Conservation (phyloP, 2,329 filamentous ascomycete species). For the Hirsutella thompsonii region DNA sequence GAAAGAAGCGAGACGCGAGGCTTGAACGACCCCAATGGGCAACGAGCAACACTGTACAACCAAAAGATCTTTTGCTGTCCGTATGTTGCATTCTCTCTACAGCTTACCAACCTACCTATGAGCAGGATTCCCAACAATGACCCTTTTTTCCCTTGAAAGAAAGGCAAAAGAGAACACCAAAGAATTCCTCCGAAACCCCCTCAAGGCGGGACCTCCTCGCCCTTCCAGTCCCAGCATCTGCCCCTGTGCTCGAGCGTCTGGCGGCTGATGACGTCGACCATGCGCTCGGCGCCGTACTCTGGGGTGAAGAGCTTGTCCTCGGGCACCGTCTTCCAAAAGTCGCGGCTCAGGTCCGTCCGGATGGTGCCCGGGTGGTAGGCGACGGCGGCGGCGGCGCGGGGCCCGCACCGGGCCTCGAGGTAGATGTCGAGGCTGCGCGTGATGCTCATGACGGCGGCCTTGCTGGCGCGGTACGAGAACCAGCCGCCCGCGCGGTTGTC, state of each 20-base stretch:
- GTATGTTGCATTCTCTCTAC: no score
- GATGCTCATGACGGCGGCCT: constrained; percentile 60
- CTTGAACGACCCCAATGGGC: no score
- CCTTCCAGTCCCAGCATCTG: constrained; percentile 57
- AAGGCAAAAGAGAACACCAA: not conserved
- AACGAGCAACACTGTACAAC: no score
- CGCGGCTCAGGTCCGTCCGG: constrained; percentile 57
- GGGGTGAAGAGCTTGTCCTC: constrained; percentile 51
- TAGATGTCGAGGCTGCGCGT: constrained; percentile 61
- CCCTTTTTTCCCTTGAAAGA: not conserved
- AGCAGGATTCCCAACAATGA: no score
- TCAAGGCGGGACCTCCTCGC: constrained; percentile 47
- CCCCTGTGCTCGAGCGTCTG: constrained; percentile 41
- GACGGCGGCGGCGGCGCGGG: constrained; percentile 53
- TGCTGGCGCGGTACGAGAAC: constrained; percentile 70
- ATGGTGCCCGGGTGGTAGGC: constrained; percentile 73
- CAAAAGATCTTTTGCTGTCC: no score
- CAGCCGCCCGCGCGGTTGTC: constrained; percentile 68
- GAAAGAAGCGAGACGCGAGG: no score
- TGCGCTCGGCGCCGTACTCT: constrained; percentile 50
- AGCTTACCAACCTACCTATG: no score
- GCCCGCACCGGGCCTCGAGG: constrained; percentile 41
- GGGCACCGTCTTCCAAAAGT: constrained; percentile 56
- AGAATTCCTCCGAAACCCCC: no score
- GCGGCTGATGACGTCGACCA: constrained; percentile 45